Conservation (phyloP, 345 rosid genomes). For the Noccaea bulbosa region DNA sequence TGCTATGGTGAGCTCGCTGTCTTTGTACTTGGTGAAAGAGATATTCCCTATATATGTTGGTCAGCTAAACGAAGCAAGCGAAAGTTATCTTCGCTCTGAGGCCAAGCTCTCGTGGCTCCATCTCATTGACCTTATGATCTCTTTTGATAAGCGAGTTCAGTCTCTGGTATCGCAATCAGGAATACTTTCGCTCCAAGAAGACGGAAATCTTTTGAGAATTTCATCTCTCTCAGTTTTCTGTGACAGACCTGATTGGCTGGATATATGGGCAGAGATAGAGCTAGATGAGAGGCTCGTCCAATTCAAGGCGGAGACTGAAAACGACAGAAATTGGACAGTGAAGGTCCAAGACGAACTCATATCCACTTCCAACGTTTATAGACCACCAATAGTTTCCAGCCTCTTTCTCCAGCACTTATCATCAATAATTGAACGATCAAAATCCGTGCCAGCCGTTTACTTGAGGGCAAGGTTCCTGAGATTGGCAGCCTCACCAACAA, state of each 20-base stretch:
- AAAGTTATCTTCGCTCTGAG: slow-evolving; percentile 51
- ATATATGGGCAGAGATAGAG: slow-evolving; percentile 89
- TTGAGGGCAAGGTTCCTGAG: slow-evolving; percentile 76
- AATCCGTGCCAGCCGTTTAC: slow-evolving; percentile 59
- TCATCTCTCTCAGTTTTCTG: slow-evolving; percentile 82
- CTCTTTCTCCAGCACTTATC: slow-evolving; percentile 59
- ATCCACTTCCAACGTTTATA: slow-evolving; percentile 65
- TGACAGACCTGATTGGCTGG: slow-evolving; percentile 92
- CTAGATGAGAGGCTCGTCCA: slow-evolving; percentile 66
- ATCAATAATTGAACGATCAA: slow-evolving; percentile 67
- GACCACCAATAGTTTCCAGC: slow-evolving; percentile 68
- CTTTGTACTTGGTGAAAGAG: slow-evolving; percentile 77
- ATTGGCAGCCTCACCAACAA: slow-evolving; percentile 64
- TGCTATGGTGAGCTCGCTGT: slow-evolving; percentile 82
- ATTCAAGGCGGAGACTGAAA: slow-evolving; percentile 58
- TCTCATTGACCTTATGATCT: slow-evolving; percentile 86
- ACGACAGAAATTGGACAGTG: slow-evolving; percentile 71
- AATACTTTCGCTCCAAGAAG: slow-evolving; percentile 73
- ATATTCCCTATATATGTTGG: slow-evolving; percentile 65
- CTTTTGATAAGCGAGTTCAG: slow-evolving; percentile 78
- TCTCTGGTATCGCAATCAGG: slow-evolving; percentile 84
- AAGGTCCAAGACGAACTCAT: slow-evolving; percentile 65
- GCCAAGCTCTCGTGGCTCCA: slow-evolving; percentile 82
- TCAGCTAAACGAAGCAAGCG: slow-evolving; percentile 60
- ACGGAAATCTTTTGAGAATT: slow-evolving; percentile 64